These are phyloP conservation scores for Effrenium voratum DNA, from an alignment of 73 alveolate genomes.

Conservation along the genomic window DNA sequence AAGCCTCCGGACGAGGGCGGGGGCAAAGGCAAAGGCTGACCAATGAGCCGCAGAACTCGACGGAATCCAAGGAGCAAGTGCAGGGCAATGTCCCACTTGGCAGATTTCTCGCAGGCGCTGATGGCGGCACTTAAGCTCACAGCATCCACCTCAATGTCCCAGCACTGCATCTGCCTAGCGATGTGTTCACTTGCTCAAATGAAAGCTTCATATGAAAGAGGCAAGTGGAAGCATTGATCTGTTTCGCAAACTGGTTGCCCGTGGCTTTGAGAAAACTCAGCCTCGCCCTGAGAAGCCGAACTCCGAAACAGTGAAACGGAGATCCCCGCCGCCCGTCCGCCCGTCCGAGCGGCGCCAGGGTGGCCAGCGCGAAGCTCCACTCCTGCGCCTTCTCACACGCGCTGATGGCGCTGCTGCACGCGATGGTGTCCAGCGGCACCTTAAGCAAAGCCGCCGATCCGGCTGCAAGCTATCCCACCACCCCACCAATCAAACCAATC, in stretches of 20 bases:
- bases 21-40: not conserved
- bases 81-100: conserved; percentile 24
- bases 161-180: not conserved
- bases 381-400: conserved; percentile 7
- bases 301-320: too few species aligned
- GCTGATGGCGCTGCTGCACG: conserved; percentile 17
- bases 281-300: too few species aligned
- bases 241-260: too few species aligned
- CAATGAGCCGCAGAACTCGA: not conserved
- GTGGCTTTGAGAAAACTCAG: too few species aligned
- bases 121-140: conserved; percentile 27
- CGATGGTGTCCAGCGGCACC: not conserved
- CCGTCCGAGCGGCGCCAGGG: too few species aligned
- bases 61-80: not conserved
- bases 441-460: too few species aligned
- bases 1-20: not conserved
- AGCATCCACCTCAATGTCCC: not conserved
- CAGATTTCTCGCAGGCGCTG: conserved; percentile 47
- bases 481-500: too few species aligned
- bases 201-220: not conserved
- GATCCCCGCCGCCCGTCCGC: too few species aligned
- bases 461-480: too few species aligned
- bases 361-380: too few species aligned
- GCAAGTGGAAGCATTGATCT: not conserved
- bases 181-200: not conserved